Base-by-base conservation (phyloP, 2,329 filamentous ascomycete genomes). In the Capronia americana region DNA sequence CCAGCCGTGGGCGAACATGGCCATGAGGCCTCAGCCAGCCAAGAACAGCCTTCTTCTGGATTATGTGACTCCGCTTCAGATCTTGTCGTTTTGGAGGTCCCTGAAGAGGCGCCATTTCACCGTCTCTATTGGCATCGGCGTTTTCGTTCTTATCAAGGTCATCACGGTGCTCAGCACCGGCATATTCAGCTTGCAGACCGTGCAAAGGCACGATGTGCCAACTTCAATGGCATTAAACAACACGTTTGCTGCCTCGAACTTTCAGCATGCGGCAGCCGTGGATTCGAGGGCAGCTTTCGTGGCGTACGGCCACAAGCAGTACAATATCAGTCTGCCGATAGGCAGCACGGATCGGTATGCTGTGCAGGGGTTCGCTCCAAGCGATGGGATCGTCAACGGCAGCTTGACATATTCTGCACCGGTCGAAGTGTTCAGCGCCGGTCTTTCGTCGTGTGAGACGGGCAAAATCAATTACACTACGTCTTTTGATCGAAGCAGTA, bases 1-100 rank as follows among this genome's bases (percentile, higher is more conserved):
- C 17, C 69, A 69, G 26, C 69, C 69, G 26, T 71, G 67, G 67
- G 67, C 69, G 30, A 67, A 69, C 46, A 64, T 69, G 67, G 67
- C 66, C 12, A 62, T 62, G 50, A 56, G 67, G 23, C 66, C 66
- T 17, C 64, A 67, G 44, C 57, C 64, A 14, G 66, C 64, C n/a
- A 57, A 54, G n/a, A 62, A 69, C 55, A 70, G 66, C 34, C 63
- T 70, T 55, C 54, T 70, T 8, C 41, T 70, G 20, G 67, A 70
- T 53, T 70, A 70, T 60, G 61, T 69, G 12, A 69, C 66, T n/a
- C 66, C 64, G n/a, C 59, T 69, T 34, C 67, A 69, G 48, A 6
- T 67, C 38, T 38, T 59, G 14, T 57, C 69, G 5, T 50, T 70
- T 30, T 69, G 67, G 66, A 66, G 38, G 38, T 68, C 69, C 2